A percentile compares a stretch with the other conserved stretches of the same genome.
Conservation (phyloP, 257 asterid species). For the Solanum rostratum region DNA sequence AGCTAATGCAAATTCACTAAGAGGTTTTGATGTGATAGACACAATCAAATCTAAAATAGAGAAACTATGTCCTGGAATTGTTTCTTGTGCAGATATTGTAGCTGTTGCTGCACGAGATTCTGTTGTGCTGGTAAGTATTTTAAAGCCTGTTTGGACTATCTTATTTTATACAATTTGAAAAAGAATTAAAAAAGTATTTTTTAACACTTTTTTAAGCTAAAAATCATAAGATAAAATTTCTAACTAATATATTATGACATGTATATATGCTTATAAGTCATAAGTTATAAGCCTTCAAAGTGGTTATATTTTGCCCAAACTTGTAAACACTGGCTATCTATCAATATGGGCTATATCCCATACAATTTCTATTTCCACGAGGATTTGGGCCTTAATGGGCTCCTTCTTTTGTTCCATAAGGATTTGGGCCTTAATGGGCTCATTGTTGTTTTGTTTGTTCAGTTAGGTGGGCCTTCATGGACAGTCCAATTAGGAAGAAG, state of each 20-base stretch:
- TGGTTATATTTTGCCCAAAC: not conserved
- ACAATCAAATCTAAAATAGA: slow-evolving; percentile 35
- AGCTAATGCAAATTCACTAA: slow-evolving; percentile 30
- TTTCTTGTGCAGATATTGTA: slow-evolving; percentile 56
- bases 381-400: not conserved
- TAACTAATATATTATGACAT: too few relatives aligned
- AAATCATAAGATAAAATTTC: too few relatives aligned
- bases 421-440: too few relatives aligned
- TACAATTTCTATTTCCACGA: not conserved
- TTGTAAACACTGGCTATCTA: not conserved
- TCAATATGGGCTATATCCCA: not conserved
- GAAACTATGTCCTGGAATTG: slow-evolving; percentile 31
- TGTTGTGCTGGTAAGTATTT: slow-evolving; percentile 26
- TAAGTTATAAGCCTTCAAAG: too few relatives aligned
- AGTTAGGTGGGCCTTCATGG: slow-evolving; percentile 66
- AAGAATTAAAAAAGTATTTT: too few relatives aligned
- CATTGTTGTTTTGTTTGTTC: not conserved
- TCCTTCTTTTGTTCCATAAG: too few relatives aligned
- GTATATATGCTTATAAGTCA: too few relatives aligned
- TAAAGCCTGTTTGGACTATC: not conserved
- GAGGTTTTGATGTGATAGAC: slow-evolving; percentile 47
- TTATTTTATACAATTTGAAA: not conserved
- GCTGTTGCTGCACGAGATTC: slow-evolving; percentile 59
- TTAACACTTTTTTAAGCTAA: too few relatives aligned
- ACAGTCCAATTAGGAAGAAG: slow-evolving; percentile 42